Evolutionary conservation across 1,284 basidiomycete species (phyloP).

Genomic region (Cryptococcus amylolentus): DNA sequence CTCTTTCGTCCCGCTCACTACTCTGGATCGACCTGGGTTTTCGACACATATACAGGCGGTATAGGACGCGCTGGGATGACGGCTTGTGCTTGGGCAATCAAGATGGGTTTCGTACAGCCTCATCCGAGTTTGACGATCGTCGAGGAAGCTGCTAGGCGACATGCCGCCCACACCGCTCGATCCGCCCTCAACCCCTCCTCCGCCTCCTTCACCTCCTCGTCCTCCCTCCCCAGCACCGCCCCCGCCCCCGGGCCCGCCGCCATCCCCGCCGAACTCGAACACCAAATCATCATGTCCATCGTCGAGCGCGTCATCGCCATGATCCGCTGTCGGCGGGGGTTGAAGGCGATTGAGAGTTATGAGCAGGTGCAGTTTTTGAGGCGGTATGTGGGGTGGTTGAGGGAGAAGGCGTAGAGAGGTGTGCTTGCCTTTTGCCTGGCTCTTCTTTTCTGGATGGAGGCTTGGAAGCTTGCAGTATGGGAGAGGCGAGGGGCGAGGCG

Average conservation of each 20-base stretch:
- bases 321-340: constrained; percentile 68
- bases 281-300: constrained; percentile 56
- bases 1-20: neutral
- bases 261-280: constrained; percentile 47
- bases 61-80: constrained; percentile 90
- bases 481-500: neutral
- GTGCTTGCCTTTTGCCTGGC: too few species aligned
- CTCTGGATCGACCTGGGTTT: neutral
- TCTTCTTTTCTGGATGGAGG: too few species aligned
- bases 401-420: constrained; percentile 31
- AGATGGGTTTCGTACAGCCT: constrained; percentile 67
- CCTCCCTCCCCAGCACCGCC: neutral
- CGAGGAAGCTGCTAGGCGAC: constrained; percentile 19
- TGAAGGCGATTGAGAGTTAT: constrained; percentile 84
- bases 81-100: constrained; percentile 89
- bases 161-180: neutral
- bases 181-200: neutral
- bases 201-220: neutral
- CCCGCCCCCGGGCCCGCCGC: neutral
- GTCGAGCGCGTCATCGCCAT: constrained; percentile 71
- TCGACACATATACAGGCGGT: constrained; percentile 52
- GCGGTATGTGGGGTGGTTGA: constrained; percentile 69
- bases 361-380: constrained; percentile 83
- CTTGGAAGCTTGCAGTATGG: too few species aligned
- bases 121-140: constrained; percentile 38